phyloP scores from a whole-genome alignment of 805 yeast genomes.

The Saccharomycopsis javanensis region DNA sequence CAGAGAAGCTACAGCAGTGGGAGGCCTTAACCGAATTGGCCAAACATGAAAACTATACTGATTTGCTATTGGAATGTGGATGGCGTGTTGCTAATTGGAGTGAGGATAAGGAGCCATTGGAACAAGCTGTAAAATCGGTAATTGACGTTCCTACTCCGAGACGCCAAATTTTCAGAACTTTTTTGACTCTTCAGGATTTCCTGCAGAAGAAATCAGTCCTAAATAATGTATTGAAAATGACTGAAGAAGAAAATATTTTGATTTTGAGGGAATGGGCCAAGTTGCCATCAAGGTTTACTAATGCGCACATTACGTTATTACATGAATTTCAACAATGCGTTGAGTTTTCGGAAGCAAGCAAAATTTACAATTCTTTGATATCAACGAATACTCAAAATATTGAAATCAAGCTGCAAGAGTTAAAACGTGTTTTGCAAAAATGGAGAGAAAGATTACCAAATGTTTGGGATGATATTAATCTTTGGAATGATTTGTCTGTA shows the following conservation, averaged over 20 bases:
- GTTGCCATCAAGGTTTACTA: conserved; percentile 60
- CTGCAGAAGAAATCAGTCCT: conserved; percentile 84
- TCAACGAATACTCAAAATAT: conserved; percentile 87
- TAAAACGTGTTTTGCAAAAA: conserved; percentile 88
- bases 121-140: conserved; percentile 87
- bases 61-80: conserved; percentile 91
- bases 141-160: conserved; percentile 99
- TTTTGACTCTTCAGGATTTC: conserved; percentile 83
- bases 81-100: conserved; percentile 99
- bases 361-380: conserved; percentile 77
- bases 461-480: conserved; percentile 92
- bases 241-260: conserved; percentile 94
- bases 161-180: conserved; percentile 90
- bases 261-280: conserved; percentile 91
- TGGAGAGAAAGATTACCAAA: conserved; percentile 98
- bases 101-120: conserved; percentile 87
- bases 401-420: conserved; percentile 87
- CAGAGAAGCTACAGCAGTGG: conserved; percentile 97
- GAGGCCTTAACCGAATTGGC: conserved; percentile 93
- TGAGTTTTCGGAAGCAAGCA: conserved; percentile 95
- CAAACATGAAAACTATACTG: conserved; percentile 96
- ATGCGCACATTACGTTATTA: conserved; percentile 79
- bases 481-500: conserved; percentile 95
- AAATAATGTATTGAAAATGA: conserved; percentile 72
- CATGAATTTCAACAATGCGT: conserved; percentile 97